Percentiles rank a stretch among this genome's conserved stretches.
Conservation (phyloP, 331 rosid genomes). For the Quercus tomentella region DNA sequence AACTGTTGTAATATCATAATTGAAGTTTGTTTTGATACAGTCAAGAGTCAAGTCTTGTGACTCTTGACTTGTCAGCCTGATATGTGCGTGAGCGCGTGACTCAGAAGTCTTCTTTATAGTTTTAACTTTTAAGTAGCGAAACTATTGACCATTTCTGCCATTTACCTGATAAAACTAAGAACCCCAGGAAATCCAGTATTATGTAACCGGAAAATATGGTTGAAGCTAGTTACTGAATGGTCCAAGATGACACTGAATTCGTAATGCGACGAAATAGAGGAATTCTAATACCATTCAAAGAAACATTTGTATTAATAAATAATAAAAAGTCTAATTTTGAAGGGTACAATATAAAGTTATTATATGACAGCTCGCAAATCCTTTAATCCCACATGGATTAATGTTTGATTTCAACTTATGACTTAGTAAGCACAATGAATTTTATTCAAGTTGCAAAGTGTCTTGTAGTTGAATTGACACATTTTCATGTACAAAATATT, state of each 20-base stretch:
- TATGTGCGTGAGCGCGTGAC: background rate
- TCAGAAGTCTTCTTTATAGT: background rate
- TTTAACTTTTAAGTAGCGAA: background rate
- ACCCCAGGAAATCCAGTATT: background rate
- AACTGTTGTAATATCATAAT: background rate
- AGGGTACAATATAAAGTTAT: too few species aligned
- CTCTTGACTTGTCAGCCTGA: background rate
- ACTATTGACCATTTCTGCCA: background rate
- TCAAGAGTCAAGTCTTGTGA: too few species aligned
- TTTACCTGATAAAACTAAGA: background rate
- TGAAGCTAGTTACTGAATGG: too few species aligned
- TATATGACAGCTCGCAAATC: too few species aligned
- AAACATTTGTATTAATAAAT: too few species aligned
- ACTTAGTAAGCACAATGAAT: too few species aligned
- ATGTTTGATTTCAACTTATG: too few species aligned
- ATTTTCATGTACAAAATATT: too few species aligned
- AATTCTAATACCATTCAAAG: background rate
- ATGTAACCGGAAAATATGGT: background rate
- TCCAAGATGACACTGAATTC: background rate
- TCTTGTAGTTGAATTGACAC: too few species aligned
- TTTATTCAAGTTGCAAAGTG: too few species aligned
- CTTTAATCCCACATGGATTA: too few species aligned
- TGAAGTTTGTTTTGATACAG: background rate
- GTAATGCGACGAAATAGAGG: background rate
- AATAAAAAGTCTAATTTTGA: background rate